phyloP scores from a whole-genome alignment of 1,284 basidiomycete genomes.

The Cystobasidium sp. region DNA sequence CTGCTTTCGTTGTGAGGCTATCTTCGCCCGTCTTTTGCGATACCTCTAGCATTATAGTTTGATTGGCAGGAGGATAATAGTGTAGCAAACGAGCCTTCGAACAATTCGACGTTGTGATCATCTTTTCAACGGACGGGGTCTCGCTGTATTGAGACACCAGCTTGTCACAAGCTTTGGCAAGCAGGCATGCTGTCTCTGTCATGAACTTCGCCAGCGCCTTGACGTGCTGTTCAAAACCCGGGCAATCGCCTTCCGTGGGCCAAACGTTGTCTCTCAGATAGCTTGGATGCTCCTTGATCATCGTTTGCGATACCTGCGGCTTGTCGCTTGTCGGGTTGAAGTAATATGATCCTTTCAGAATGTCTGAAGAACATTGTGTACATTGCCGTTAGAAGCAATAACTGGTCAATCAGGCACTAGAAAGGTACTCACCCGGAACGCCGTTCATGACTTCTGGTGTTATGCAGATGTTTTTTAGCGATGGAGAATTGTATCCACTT shows the following conservation, averaged over 20 bases:
- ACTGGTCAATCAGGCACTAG: background rate
- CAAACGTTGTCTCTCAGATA: conserved; percentile 71
- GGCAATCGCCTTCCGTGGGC: conserved; percentile 67
- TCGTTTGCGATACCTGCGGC: conserved; percentile 65
- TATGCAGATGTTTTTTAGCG: background rate
- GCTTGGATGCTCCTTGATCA: conserved; percentile 69
- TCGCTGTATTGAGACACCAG: conserved; percentile 41
- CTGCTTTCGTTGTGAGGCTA: background rate
- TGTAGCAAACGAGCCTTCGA: conserved; percentile 85
- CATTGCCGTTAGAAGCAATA: no score
- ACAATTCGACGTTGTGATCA: conserved; percentile 68
- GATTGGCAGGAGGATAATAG: conserved; percentile 65
- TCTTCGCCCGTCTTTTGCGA: background rate
- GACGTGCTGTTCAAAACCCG: conserved; percentile 73
- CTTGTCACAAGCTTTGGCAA: conserved; percentile 78
- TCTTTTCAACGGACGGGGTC: conserved; percentile 60
- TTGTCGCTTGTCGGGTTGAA: conserved; percentile 78
- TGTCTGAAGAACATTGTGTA: conserved; percentile 63
- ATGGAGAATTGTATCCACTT: no score
- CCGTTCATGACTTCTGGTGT: conserved; percentile 86
- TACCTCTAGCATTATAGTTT: conserved; percentile 8
- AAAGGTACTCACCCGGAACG: conserved; percentile 65
- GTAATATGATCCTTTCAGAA: conserved; percentile 87
- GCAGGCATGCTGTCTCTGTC: conserved; percentile 74
- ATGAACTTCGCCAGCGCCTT: conserved; percentile 81